These are phyloP conservation scores for Entonaema liquescens DNA, from an alignment of 495 filamentous ascomycete genomes.

Conservation along the genomic window DNA sequence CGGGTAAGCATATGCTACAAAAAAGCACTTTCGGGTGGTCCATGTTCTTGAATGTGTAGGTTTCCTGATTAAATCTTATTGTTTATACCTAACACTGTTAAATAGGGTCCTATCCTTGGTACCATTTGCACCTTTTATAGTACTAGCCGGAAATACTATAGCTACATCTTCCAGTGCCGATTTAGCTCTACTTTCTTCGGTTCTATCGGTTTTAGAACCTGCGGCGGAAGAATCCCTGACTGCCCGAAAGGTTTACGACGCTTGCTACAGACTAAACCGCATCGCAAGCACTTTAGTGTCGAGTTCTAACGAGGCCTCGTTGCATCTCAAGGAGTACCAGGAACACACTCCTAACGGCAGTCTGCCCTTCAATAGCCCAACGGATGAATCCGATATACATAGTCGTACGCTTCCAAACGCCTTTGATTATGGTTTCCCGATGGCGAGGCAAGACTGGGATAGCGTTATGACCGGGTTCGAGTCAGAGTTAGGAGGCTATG, in stretches of 20 bases:
- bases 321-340: neutral
- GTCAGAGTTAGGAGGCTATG: constrained; percentile 35
- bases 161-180: constrained; percentile 58
- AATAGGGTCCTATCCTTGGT: constrained; percentile 49
- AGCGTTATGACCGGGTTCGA: constrained; percentile 40
- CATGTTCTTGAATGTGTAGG: constrained; percentile 36
- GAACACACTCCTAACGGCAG: neutral
- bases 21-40: constrained; percentile 8
- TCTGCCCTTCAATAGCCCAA: neutral
- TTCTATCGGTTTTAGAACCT: constrained; percentile 22
- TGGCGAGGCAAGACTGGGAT: constrained; percentile 44
- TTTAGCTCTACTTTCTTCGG: constrained; percentile 44
- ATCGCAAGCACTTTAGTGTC: constrained; percentile 35
- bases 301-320: constrained; percentile 5
- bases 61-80: neutral
- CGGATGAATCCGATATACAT: neutral
- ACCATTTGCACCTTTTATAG: constrained; percentile 73
- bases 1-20: constrained; percentile 20
- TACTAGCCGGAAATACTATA: constrained; percentile 73
- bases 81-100: neutral
- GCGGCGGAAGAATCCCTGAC: constrained; percentile 11
- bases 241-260: constrained; percentile 33
- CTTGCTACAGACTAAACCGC: constrained; percentile 32
- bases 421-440: constrained; percentile 36
- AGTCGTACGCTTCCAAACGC: neutral